A percentile compares a stretch with the other conserved stretches of the same genome.
Conservation (phyloP, 768 basidiomycete genomes). For the Amanita phalloides region DNA sequence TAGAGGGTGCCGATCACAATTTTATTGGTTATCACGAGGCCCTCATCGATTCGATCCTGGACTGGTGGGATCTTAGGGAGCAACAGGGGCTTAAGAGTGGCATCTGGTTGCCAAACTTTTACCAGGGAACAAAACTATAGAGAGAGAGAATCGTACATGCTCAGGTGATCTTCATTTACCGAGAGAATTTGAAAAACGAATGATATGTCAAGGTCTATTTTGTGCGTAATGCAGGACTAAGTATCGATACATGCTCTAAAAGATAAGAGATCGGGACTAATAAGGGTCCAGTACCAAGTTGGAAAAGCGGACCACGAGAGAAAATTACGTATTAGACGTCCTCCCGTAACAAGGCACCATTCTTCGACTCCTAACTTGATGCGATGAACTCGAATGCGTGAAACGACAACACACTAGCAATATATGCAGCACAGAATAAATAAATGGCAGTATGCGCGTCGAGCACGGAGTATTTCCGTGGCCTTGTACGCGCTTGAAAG, state of each 20-base stretch:
- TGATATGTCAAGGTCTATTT: neutral
- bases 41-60: slow-evolving; percentile 53
- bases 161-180: neutral
- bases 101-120: slow-evolving; percentile 48
- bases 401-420: neutral
- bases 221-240: neutral
- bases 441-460: neutral
- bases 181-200: neutral
- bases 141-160: neutral
- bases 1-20: slow-evolving; percentile 76
- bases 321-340: neutral
- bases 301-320: neutral
- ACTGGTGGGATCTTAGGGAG: slow-evolving; percentile 49
- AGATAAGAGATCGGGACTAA: neutral
- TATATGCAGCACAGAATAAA: neutral
- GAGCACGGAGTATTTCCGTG: neutral
- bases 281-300: neutral
- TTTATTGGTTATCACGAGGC: slow-evolving; percentile 60
- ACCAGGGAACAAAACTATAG: slow-evolving; percentile 9
- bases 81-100: slow-evolving; percentile 45
- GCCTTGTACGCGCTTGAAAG: neutral
- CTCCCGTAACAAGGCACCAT: neutral
- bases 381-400: neutral
- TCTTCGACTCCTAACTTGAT: neutral
- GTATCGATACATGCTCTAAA: slow-evolving; percentile 2